phyloP scores from a whole-genome alignment of 1,284 basidiomycete species.

The Meripilus lineatus region DNA sequence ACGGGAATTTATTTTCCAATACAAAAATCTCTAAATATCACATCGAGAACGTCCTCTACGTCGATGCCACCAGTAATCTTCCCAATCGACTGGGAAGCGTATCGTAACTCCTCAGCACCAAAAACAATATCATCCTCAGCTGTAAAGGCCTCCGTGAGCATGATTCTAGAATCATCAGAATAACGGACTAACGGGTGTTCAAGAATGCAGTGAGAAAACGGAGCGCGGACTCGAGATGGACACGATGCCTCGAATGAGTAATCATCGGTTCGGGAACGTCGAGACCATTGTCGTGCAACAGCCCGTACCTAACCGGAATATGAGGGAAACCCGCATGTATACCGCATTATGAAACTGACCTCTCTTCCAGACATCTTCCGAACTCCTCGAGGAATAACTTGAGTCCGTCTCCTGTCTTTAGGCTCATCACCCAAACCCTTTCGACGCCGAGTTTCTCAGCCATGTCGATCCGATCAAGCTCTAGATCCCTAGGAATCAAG shows the following conservation, averaged over 20 bases:
- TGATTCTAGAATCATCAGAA: slow-evolving; percentile 3
- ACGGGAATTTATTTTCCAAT: slow-evolving; percentile 83
- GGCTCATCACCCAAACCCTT: slow-evolving; percentile 55
- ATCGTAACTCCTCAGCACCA: slow-evolving; percentile 81
- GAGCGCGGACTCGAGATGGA: slow-evolving; percentile 65
- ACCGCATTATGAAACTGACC: slow-evolving; percentile 34
- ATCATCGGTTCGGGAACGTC: slow-evolving; percentile 52
- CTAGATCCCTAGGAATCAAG: slow-evolving; percentile 28
- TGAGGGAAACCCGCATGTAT: slow-evolving; percentile 2
- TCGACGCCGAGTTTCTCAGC: slow-evolving; percentile 7
- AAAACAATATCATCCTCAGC: slow-evolving; percentile 62
- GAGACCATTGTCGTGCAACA: slow-evolving; percentile 26
- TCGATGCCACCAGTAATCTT: slow-evolving; percentile 71
- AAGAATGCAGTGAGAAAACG: slow-evolving; percentile 66
- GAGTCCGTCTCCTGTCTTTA: slow-evolving; percentile 56
- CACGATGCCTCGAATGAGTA: slow-evolving; percentile 75
- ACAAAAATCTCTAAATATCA: slow-evolving; percentile 80
- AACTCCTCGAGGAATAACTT: slow-evolving; percentile 55
- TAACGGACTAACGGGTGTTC: slow-evolving; percentile 41
- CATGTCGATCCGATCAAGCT: too few species aligned
- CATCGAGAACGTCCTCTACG: slow-evolving; percentile 77
- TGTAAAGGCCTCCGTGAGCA: slow-evolving; percentile 15
- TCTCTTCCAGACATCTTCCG: slow-evolving; percentile 43
- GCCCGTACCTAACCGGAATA: slow-evolving; percentile 30
- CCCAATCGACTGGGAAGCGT: slow-evolving; percentile 78